Percentiles rank a stretch among this genome's conserved stretches.
These are phyloP conservation scores for Yarrowia sp. DNA, from an alignment of 805 yeast species.

Conservation along the genomic window DNA sequence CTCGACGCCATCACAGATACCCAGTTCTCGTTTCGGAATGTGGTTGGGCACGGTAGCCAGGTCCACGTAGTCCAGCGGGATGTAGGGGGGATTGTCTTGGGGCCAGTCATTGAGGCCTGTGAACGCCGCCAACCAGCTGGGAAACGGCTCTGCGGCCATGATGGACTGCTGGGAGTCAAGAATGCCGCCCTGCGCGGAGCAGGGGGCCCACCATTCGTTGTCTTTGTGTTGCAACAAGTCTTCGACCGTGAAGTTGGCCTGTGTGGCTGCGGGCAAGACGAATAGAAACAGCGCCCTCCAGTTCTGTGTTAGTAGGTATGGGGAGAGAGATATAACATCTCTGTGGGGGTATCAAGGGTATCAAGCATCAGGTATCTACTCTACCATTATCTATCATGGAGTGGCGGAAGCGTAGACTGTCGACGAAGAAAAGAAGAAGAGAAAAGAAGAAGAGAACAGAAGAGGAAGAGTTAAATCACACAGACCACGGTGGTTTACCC, in stretches of 20 bases:
- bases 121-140: conserved; percentile 76
- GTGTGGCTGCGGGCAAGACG: conserved; percentile 10
- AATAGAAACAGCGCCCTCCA: conserved; percentile 27
- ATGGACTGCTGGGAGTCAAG: conserved; percentile 2
- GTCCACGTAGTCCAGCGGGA: conserved; percentile 76
- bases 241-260: conserved; percentile 31
- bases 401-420: conserved; percentile 30
- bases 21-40: conserved; percentile 49
- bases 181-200: conserved; percentile 15
- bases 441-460: conserved; percentile 1
- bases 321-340: conserved; percentile 2
- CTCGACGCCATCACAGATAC: conserved; percentile 61
- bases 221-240: conserved; percentile 34
- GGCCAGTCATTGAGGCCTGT: conserved; percentile 88
- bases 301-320: conserved; percentile 27
- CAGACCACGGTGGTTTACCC: not conserved
- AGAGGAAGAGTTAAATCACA: conserved; percentile 15
- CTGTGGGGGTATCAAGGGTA: not conserved
- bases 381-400: conserved; percentile 35
- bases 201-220: conserved; percentile 31
- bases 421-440: conserved; percentile 19
- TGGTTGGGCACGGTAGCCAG: conserved; percentile 60
- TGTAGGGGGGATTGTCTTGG: conserved; percentile 77
- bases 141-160: conserved; percentile 60
- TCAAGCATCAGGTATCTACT: conserved; percentile 30